Evolutionary conservation across 192 early-diverging fungal genomes (phyloP).

Genomic region (Physocladia obscura): DNA sequence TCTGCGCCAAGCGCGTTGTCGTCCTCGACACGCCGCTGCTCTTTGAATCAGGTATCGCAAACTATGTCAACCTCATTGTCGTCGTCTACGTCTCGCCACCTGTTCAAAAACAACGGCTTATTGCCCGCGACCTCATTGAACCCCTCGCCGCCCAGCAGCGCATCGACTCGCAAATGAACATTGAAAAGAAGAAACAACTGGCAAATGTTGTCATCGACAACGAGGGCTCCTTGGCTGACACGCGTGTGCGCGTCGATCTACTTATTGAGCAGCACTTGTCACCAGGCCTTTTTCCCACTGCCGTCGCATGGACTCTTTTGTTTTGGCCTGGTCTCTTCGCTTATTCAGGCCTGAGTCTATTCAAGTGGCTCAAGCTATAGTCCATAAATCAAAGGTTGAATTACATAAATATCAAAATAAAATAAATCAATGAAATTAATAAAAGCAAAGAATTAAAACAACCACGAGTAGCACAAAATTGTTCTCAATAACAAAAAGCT

Average conservation of each 20-base stretch:
- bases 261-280: constrained; percentile 31
- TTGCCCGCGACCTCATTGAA: constrained; percentile 67
- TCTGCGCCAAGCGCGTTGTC: constrained; percentile 66
- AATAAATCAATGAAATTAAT: no score
- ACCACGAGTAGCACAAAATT: no score
- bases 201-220: constrained; percentile 90
- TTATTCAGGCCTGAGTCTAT: constrained; percentile 11
- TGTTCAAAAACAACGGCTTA: constrained; percentile 74
- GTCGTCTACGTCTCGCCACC: constrained; percentile 82
- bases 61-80: constrained; percentile 66
- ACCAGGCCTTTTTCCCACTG: not conserved
- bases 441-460: no score
- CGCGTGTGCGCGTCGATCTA: constrained; percentile 46
- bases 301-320: constrained; percentile 25
- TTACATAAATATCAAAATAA: no score
- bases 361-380: constrained; percentile 21
- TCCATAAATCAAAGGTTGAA: no score
- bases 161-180: constrained; percentile 80
- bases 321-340: constrained; percentile 31
- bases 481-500: not conserved
- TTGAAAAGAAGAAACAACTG: constrained; percentile 71
- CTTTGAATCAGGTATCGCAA: constrained; percentile 78
- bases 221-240: constrained; percentile 58
- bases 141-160: constrained; percentile 66
- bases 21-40: constrained; percentile 93